Percentiles rank a stretch among this genome's conserved stretches.
Evolutionary conservation across 2,329 filamentous ascomycete genomes (phyloP).

Genomic region (Talaromyces sp.): DNA sequence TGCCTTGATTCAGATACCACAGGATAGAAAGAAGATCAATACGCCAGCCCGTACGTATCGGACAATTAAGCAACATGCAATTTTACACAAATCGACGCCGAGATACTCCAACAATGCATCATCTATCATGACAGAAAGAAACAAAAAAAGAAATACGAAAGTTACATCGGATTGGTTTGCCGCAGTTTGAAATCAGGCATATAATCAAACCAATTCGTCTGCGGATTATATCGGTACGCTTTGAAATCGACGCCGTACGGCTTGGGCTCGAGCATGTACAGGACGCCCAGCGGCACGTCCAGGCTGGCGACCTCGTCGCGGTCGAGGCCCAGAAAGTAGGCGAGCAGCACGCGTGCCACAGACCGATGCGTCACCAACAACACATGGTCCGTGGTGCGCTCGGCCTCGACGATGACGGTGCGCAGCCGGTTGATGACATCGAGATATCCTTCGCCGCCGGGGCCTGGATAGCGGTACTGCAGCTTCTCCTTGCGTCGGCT

Average conservation of each 20-base stretch:
- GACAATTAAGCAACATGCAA: neutral
- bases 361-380: conserved; percentile 89
- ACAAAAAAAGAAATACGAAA: neutral
- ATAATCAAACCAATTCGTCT: conserved; percentile 74
- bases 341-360: conserved; percentile 84
- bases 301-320: conserved; percentile 89
- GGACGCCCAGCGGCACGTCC: conserved; percentile 86
- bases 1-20: neutral
- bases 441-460: conserved; percentile 92
- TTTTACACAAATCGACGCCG: neutral
- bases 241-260: conserved; percentile 97
- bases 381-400: conserved; percentile 94
- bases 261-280: conserved; percentile 94
- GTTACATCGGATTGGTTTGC: conserved; percentile 26
- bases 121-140: neutral
- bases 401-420: conserved; percentile 93
- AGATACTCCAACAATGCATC: neutral
- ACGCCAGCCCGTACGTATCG: neutral
- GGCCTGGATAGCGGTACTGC: conserved; percentile 91
- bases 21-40: neutral
- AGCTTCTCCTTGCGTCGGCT: conserved; percentile 82
- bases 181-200: conserved; percentile 75
- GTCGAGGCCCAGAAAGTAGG: conserved; percentile 92
- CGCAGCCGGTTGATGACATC: conserved; percentile 94
- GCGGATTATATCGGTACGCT: conserved; percentile 83